phyloP scores from a whole-genome alignment of 2,329 filamentous ascomycete genomes.

The Microcera coccophila region DNA sequence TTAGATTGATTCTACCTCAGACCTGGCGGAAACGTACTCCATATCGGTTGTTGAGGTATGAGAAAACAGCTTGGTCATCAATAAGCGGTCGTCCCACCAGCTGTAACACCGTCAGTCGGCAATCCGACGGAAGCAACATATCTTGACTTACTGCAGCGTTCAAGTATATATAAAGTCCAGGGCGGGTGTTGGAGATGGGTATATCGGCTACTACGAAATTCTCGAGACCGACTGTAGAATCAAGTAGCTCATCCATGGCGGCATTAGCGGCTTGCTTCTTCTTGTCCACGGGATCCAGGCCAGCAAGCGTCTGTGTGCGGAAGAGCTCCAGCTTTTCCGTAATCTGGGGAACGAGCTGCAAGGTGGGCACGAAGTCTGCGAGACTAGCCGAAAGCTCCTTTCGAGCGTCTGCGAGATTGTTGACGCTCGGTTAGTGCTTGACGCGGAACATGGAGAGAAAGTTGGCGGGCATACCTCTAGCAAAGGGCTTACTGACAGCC shows the following conservation, averaged over 20 bases:
- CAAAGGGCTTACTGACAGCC: constrained; percentile 49
- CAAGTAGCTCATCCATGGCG: constrained; percentile 54
- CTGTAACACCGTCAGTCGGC: constrained; percentile 39
- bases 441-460: background rate
- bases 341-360: constrained; percentile 54
- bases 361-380: constrained; percentile 52
- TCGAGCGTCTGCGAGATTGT: constrained; percentile 40
- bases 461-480: constrained; percentile 44
- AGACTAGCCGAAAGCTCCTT: constrained; percentile 50
- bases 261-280: constrained; percentile 47
- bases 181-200: constrained; percentile 69
- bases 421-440: too few species aligned
- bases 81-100: constrained; percentile 77
- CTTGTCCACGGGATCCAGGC: constrained; percentile 52
- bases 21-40: constrained; percentile 49
- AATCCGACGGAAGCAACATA: background rate
- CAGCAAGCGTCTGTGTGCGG: constrained; percentile 52
- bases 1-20: constrained; percentile 8
- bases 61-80: constrained; percentile 74
- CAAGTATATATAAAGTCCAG: constrained; percentile 80
- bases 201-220: constrained; percentile 58
- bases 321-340: constrained; percentile 54
- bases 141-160: constrained; percentile 65
- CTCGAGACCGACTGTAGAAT: constrained; percentile 54
- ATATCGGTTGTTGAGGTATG: constrained; percentile 80